Evolutionary conservation across 495 filamentous ascomycete species (phyloP), one percentile per base, ranked within the genome.

Genomic region (Clavariopsis aquatica): DNA sequence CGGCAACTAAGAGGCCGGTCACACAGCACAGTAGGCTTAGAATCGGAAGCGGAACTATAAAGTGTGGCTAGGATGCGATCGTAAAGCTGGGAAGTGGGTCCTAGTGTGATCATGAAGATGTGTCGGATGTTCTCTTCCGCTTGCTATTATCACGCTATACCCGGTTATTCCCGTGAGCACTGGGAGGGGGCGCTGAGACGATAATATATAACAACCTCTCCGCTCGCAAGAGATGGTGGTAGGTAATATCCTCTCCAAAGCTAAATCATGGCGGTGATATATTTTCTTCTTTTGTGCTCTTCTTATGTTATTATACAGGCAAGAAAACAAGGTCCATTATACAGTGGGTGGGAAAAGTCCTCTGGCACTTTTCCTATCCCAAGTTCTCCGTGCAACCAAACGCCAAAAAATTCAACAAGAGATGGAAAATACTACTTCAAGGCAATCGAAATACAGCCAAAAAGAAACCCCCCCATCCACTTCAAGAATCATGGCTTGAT

Each of bases 401-500:
- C 47, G 26, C 26, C 26, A 9, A 24, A 47, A 6, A 22, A 23
- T 3, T 7, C 47, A 17, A n/a, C 47, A 51, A 8, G 19, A 17
- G 6, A 28, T 51, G 26, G 19, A 51, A n/a, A 51, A 51, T n/a
- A n/a, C 26, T 22, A 17, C 22, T 51, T 51, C 47, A 51, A 23
- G 8, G 19, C 31, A 52, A 52, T 17, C 31, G n/a, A 57, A 38
- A 27, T 12, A 12, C 22, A 12, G 34, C 27, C 17, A 3, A 31
- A 31, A 53, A n/a, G n/a, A n/a, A n/a, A n/a, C n/a, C n/a, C n/a
- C n/a, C n/a, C n/a, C n/a, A n/a, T n/a, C n/a, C n/a, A n/a, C n/a
- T n/a, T n/a, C n/a, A n/a, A n/a, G n/a, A n/a, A 6, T 54, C 23
- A 65, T 36, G 36, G n/a, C 19, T 58, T 52, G 2, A 64, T 29